Evolutionary conservation across 176 grass and related monocot species (phyloP).

Genomic region (Tillandsia fasciculata): DNA sequence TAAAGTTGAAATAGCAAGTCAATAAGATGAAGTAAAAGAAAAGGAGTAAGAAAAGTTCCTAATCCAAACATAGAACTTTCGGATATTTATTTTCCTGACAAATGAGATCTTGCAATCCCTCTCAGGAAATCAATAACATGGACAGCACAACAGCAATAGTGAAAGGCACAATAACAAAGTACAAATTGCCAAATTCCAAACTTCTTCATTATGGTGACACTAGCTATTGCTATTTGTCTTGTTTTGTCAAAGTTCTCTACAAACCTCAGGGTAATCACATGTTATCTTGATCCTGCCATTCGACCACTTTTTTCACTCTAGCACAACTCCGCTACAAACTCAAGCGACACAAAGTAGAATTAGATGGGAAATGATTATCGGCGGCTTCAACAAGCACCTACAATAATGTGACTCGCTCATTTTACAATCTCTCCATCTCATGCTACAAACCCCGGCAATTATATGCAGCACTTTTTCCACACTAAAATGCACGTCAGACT

Average conservation of each 20-base stretch:
- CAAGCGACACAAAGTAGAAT: too few species aligned
- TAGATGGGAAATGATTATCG: too few species aligned
- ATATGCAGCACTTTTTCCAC: too few species aligned
- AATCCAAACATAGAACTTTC: background rate
- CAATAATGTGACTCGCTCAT: too few species aligned
- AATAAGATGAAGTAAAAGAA: background rate
- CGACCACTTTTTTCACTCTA: too few species aligned
- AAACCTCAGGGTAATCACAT: too few species aligned
- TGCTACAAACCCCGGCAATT: too few species aligned
- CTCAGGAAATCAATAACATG: background rate
- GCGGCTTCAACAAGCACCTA: too few species aligned
- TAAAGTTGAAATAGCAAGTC: constrained; percentile 18
- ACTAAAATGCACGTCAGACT: too few species aligned
- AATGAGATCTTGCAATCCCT: background rate
- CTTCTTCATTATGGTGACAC: background rate
- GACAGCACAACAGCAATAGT: background rate
- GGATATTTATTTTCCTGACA: background rate
- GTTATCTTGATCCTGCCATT: too few species aligned
- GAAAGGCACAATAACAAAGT: background rate
- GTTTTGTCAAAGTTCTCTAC: background rate
- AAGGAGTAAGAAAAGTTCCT: background rate
- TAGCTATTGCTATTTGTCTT: background rate
- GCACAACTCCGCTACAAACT: too few species aligned
- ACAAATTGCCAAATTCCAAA: background rate
- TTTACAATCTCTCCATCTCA: too few species aligned